Base-by-base conservation (phyloP, 495 filamentous ascomycete species). In the Neurospora sp. region DNA sequence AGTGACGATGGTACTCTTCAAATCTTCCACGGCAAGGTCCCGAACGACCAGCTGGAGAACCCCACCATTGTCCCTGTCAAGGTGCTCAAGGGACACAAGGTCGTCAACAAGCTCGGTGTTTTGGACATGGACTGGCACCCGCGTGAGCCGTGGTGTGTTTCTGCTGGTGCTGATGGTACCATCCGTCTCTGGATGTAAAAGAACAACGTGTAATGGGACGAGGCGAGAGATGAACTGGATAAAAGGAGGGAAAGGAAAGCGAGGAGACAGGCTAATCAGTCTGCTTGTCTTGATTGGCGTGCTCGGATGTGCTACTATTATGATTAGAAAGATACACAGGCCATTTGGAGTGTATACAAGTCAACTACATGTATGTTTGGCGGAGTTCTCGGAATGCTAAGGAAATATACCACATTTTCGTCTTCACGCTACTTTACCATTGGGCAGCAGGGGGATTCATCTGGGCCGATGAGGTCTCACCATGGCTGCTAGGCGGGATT, bases 111-210 rank as follows among this genome's bases (percentile, higher is more conserved):
- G 76, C 85, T 99, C 70, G 96, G 96, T 69, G 94, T 99, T 31
- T 83, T 98, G 83, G 96, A 97, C 81, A 83, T 98, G 38, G 94
- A 94, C 76, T 99, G 96, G 96, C 95, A 98, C 85, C 92, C 92
- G 20, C 87, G 88, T 59, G 92, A 97, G 83, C 92, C 94, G 5
- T 98, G 96, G 95, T 90, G 89, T 83, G 93, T 96, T 71, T 94
- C 91, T 86, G 95, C 93, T 42, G 95, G 94, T 73, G 96, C 95
- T 3, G 96, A 99, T 85, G 96, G 96, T 44, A 95, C 92, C 27
- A 81, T 81, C 73, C 78, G 83, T 74, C 74, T 86, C 74, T 86
- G 84, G 84, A 84, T 83, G 78, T 86, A 81, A 80, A 27, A 38
- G 10, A 20, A 38, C 69, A 10, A 18, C 9, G 59, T 18, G 62